A percentile compares a stretch with the other conserved stretches of the same genome.
These are phyloP conservation scores for Phlyctochytrium bullatum DNA, from an alignment of 192 early-diverging fungal genomes.

Conservation along the genomic window DNA sequence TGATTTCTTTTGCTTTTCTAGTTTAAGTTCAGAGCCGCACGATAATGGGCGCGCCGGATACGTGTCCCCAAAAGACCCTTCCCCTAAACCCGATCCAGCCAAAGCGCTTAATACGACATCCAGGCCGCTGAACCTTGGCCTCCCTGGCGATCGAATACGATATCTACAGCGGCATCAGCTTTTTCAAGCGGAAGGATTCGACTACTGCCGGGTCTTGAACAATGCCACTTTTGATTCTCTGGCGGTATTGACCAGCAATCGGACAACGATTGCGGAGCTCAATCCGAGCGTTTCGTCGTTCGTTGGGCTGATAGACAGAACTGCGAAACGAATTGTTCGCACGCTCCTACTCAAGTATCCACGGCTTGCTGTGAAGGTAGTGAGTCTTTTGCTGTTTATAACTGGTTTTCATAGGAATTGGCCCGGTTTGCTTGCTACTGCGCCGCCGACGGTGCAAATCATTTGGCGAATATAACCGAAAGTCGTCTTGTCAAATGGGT, in stretches of 20 bases:
- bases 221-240: slow-evolving; percentile 34
- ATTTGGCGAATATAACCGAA: slow-evolving; percentile 30
- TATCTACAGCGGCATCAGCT: too few species aligned
- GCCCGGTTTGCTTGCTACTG: slow-evolving; percentile 43
- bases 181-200: slow-evolving; percentile 30
- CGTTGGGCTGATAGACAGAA: slow-evolving; percentile 30
- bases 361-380: background rate
- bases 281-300: slow-evolving; percentile 12
- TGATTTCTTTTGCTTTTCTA: too few species aligned
- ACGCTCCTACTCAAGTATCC: background rate
- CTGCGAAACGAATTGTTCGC: slow-evolving; percentile 16
- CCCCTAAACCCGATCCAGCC: too few species aligned
- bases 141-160: too few species aligned
- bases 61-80: too few species aligned
- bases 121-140: too few species aligned
- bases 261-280: slow-evolving; percentile 18
- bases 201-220: slow-evolving; percentile 37
- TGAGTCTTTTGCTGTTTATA: background rate
- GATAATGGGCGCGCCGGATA: too few species aligned
- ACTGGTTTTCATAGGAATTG: slow-evolving; percentile 23
- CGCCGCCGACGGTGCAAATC: slow-evolving; percentile 41
- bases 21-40: too few species aligned
- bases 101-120: too few species aligned
- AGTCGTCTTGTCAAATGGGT: slow-evolving; percentile 32
- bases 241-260: slow-evolving; percentile 16